Base-by-base conservation (phyloP, 2,329 filamentous ascomycete species). In the Colletotrichum tofieldiae region DNA sequence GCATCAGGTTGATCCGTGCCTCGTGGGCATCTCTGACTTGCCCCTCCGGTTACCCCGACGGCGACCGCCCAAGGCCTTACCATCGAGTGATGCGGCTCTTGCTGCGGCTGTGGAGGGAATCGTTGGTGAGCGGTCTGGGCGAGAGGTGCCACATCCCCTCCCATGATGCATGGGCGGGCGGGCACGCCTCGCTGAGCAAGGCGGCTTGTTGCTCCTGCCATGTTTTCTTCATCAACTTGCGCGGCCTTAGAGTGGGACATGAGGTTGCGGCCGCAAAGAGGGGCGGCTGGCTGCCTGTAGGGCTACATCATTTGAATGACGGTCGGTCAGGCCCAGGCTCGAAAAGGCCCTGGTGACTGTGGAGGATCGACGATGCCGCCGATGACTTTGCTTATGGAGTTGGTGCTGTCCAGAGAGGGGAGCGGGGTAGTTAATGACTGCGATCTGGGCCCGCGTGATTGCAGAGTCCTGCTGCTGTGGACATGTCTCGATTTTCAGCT, bases 1-100 rank as follows among this genome's bases (percentile, higher is more conserved):
- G 65, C 68, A 45, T 37, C 23, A 47, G 23, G 56, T 18, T 49
- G 68, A 68, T 71, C 58, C 51, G 51, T 32, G 55, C 35, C n/a
- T 58, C 35, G 23, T 35, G 26, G 32, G 16, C 47, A 39, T 62
- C 26, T 11, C 60, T 14, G 23, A 20, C 18, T 49, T 39, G 35
- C 47, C 49, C 47, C 47, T 61, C 55, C 23, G 41, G 32, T 35
- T 56, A 5, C 41, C 29, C 20, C 18, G 14, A 14, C 11, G 5
- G 49, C 26, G 32, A 32, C 32, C 18, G 14, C 35, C 32, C 20
- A 61, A 32, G 47, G 18, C 7, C 32, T 14, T 41, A 37, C 26
- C 14, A 23, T 41, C 32, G 12, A 62, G 51, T 23, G 51, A 52
- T 56, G 64, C 59, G 16, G 45, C 29, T 35, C 32, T 8, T 43